Conservation (phyloP, 1,139 yeast genomes). For the Blastobotrys ciferrii region DNA sequence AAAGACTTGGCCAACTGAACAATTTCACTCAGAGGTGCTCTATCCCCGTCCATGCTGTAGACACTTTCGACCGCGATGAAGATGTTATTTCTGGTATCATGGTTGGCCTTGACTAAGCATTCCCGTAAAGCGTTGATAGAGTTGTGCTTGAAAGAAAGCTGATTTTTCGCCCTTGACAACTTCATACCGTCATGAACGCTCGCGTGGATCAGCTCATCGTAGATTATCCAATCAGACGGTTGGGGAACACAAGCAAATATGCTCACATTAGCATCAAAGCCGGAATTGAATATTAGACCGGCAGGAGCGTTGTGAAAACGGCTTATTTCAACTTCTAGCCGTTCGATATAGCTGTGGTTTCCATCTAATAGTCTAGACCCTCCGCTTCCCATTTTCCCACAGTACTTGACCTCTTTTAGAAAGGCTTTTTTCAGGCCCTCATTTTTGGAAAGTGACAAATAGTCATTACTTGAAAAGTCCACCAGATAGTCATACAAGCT, state of each 20-base stretch:
- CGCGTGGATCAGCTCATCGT: conserved; percentile 33
- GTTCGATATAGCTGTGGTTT: conserved; percentile 25
- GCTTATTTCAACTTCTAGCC: conserved; percentile 25
- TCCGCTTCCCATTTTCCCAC: conserved; percentile 27
- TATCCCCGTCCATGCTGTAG: conserved; percentile 35
- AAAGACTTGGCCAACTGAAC: conserved; percentile 16
- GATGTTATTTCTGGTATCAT: conserved; percentile 17
- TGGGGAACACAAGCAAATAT: conserved; percentile 30
- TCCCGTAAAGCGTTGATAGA: conserved; percentile 14
- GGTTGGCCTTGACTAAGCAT: conserved; percentile 11
- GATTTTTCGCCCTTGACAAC: conserved; percentile 22
- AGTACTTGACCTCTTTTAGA: conserved; percentile 16
- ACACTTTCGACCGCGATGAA: conserved; percentile 32
- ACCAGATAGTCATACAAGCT: not conserved
- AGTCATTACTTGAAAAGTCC: conserved; percentile 34
- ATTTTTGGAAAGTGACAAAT: conserved; percentile 23
- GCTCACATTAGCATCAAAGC: conserved; percentile 32
- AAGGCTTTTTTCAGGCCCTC: conserved; percentile 15
- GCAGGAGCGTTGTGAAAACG: conserved; percentile 24
- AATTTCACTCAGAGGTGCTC: conserved; percentile 26
- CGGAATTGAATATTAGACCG: conserved; percentile 31
- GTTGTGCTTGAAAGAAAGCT: conserved; percentile 24
- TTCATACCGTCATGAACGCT: conserved; percentile 34
- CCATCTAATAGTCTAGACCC: conserved; percentile 34
- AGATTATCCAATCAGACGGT: conserved; percentile 23